Evolutionary conservation across 164 flowering plant species (phyloP).

Genomic region (Protea cynaroides): DNA sequence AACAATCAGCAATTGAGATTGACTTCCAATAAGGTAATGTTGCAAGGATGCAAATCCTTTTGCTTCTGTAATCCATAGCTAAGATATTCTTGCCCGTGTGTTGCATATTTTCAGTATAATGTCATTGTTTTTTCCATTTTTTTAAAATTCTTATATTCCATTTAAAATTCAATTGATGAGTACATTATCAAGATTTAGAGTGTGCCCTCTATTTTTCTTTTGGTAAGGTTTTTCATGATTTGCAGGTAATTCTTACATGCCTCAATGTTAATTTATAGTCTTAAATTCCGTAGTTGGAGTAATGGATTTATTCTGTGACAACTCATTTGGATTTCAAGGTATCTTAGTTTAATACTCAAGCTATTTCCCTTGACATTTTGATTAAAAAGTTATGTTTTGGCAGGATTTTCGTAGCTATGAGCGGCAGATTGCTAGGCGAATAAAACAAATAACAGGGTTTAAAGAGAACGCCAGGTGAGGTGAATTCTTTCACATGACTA

Average conservation of each 20-base stretch:
- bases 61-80: too few species aligned
- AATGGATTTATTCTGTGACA: not conserved
- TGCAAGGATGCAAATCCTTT: too few species aligned
- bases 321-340: not conserved
- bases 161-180: too few species aligned
- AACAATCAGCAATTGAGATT: slow-evolving; percentile 30
- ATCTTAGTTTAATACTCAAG: not conserved
- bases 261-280: not conserved
- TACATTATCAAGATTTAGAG: too few species aligned
- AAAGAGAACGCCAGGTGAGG: slow-evolving; percentile 57
- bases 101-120: too few species aligned
- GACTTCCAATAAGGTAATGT: slow-evolving; percentile 42
- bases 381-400: slow-evolving; percentile 1
- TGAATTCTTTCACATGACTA: slow-evolving; percentile 6
- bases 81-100: too few species aligned
- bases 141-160: too few species aligned
- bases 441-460: slow-evolving; percentile 51
- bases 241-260: too few species aligned
- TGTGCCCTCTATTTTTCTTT: too few species aligned
- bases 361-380: not conserved
- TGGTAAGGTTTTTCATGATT: too few species aligned
- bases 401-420: slow-evolving; percentile 54
- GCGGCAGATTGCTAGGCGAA: slow-evolving; percentile 42
- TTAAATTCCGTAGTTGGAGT: not conserved
- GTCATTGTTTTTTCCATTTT: too few species aligned